Evolutionary conservation across 257 asterid species (phyloP), one percentile per base, ranked within the genome.

Genomic region (Pogostemon cablin): DNA sequence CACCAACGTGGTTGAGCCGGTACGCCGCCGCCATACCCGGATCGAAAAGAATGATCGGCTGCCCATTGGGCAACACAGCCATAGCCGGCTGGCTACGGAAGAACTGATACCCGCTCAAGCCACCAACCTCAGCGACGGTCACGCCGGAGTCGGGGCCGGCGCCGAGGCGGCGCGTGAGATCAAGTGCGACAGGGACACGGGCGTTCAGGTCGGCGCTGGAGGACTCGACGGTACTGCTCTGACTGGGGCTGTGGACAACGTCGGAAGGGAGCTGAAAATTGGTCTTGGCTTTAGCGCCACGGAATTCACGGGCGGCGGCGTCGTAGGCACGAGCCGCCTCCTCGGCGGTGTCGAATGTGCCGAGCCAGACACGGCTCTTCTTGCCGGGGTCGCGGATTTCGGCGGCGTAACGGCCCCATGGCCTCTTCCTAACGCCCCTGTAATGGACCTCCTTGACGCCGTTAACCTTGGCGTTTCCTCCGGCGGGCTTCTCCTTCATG

Each of bases 341-440:
- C 80, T 91, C 97, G 67, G 97, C 97, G 59, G 97, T 88, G 79
- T 91, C 97, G 74, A 91, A 91, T 0, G 97, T 91, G 15, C 97
- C 97, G 35, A 91, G 64, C 97, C 97, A 91, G 62, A 91, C 97
- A 12, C 97, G 86, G 72, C 85, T 87, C 46, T 89, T 89, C 86
- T 88, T 92, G 25, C 96, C 88, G 2, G 98, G 96, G 78, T 91
- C 98, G 0, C 98, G 93, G 81, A 91, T 91, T 77, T 91, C 98
- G 60, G 98, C 96, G 50, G 98, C 98, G 80, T 87, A 92, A 3
- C 98, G 93, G n/a, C 98, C 98, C 98, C 98, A 92, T 0, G 98
- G 98, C 85, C 98, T 77, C 95, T 92, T 92, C 66, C 98, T 54
- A 5, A 92, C 98, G 32, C 98, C 98, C 9, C 98, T 11, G 82